Evolutionary conservation across 805 yeast species (phyloP).

Genomic region (Ogataea trehaloabstinens): DNA sequence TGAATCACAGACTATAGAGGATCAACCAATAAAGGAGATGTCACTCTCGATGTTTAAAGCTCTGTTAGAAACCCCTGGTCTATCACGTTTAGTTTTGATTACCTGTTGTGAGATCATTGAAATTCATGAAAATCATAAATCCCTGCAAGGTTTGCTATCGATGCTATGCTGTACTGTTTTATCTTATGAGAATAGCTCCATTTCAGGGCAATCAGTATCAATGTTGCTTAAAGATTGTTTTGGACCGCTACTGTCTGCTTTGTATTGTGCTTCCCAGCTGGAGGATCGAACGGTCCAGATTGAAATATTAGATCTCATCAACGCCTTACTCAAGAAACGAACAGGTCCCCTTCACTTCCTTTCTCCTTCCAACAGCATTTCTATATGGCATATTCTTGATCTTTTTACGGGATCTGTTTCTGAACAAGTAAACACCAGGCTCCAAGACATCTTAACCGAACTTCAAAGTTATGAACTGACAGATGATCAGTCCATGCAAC

Average conservation of each 20-base stretch:
- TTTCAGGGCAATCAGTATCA: constrained; percentile 13
- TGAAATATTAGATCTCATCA: constrained; percentile 9
- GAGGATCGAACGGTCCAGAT: constrained; percentile 9
- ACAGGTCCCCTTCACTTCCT: constrained; percentile 8
- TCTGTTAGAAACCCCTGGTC: constrained; percentile 12
- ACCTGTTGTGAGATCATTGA: constrained; percentile 19
- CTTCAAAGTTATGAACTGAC: constrained; percentile 13
- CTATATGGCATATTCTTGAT: constrained; percentile 16
- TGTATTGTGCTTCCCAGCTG: constrained; percentile 10
- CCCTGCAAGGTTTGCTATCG: constrained; percentile 21
- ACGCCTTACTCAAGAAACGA: background rate
- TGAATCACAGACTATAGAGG: constrained; percentile 13
- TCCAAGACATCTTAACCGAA: constrained; percentile 12
- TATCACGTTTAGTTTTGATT: constrained; percentile 12
- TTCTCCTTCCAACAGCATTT: constrained; percentile 3
- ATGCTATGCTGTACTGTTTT: constrained; percentile 14
- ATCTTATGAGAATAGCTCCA: constrained; percentile 8
- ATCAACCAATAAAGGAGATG: constrained; percentile 7
- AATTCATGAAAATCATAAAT: constrained; percentile 10
- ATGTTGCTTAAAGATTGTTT: constrained; percentile 16
- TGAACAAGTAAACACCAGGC: background rate
- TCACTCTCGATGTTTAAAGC: constrained; percentile 8
- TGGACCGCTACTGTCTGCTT: constrained; percentile 13
- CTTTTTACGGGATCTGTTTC: background rate
- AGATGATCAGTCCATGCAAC: constrained; percentile 6